Base-by-base conservation (phyloP, 2,329 filamentous ascomycete species). In the Epichloe baconii region DNA sequence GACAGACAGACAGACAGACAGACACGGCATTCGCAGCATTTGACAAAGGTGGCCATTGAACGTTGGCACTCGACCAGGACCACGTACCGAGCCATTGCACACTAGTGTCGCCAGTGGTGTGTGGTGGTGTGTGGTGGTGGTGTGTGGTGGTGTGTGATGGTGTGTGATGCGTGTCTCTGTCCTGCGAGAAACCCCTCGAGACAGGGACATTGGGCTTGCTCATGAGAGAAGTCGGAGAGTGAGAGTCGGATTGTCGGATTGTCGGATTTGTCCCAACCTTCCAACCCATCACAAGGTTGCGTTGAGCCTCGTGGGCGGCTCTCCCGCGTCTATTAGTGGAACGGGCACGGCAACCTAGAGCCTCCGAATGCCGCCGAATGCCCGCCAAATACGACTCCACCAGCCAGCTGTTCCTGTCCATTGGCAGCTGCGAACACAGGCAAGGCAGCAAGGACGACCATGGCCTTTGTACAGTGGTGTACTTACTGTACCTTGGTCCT, bases 251-350 rank as follows among this genome's bases (percentile, higher is more conserved):
- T n/a, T 38, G 6, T 12, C 10, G 21, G 11, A 43, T 4, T 11
- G 23, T 26, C 6, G 23, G 23, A 26, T 26, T 26, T 26, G 23
- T 8, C 6, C 23, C 23, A 7, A 8, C 6, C 23, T 17, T 19
- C 10, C 40, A 44, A 40, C 52, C 52, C 52, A 45, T 53, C 48
- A 53, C 6, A 26, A 45, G 23, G 48, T 51, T 51, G 48, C 31
- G 31, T 51, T 47, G 44, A n/a, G 37, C 52, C 52, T 51, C 52
- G 52, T 53, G 52, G 38, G 48, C 52, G 23, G 41, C 52, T 41
- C 45, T 46, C 48, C 52, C 52, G 48, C 48, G 48, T 48, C 37
- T 48, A 3, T 19, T 19, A 48, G 48, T 53, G 48, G 48, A 19
- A 47, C 48, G 48, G 47, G 44, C n/a, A 41, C 19, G 38, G 19